A percentile compares a stretch with the other conserved stretches of the same genome.
Conservation (phyloP, 1,284 basidiomycete genomes). For the Cutaneotrichosporon cyanovorans region DNA sequence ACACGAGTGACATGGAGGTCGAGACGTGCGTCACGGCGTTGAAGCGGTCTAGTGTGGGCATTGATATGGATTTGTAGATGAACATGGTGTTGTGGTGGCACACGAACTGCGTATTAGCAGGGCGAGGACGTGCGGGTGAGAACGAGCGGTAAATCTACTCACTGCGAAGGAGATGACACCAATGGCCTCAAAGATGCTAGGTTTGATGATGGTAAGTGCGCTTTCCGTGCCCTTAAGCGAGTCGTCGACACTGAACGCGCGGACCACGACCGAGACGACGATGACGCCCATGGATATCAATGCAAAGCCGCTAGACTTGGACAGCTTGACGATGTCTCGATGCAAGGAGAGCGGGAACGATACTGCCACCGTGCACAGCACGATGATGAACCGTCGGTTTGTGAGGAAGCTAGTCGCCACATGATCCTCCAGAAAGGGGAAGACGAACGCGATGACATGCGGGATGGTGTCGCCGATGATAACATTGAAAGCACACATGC, state of each 20-base stretch:
- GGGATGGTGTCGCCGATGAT: constrained; percentile 91
- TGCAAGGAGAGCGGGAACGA: constrained; percentile 94
- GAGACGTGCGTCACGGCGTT: constrained; percentile 87
- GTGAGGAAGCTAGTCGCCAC: constrained; percentile 68
- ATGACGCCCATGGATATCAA: constrained; percentile 91
- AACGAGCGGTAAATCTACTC: too few species aligned
- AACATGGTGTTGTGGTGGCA: constrained; percentile 89
- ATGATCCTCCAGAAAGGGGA: constrained; percentile 64
- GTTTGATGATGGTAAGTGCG: constrained; percentile 63
- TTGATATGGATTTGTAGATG: constrained; percentile 87
- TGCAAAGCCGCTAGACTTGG: constrained; percentile 82
- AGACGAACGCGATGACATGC: constrained; percentile 78
- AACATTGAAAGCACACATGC: constrained; percentile 94
- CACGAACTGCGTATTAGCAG: constrained; percentile 49
- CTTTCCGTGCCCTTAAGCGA: constrained; percentile 60
- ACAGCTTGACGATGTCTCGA: constrained; percentile 94
- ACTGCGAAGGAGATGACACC: constrained; percentile 89
- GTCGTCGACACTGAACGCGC: constrained; percentile 71
- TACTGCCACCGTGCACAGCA: constrained; percentile 72
- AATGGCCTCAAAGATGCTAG: constrained; percentile 80
- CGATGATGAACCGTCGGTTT: constrained; percentile 81
- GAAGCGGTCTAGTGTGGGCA: constrained; percentile 81
- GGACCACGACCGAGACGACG: constrained; percentile 74
- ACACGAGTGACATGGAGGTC: constrained; percentile 68
- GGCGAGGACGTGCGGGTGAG: too few species aligned